Base-by-base conservation (phyloP, 306 rosid genomes). In the Malus orientalis region DNA sequence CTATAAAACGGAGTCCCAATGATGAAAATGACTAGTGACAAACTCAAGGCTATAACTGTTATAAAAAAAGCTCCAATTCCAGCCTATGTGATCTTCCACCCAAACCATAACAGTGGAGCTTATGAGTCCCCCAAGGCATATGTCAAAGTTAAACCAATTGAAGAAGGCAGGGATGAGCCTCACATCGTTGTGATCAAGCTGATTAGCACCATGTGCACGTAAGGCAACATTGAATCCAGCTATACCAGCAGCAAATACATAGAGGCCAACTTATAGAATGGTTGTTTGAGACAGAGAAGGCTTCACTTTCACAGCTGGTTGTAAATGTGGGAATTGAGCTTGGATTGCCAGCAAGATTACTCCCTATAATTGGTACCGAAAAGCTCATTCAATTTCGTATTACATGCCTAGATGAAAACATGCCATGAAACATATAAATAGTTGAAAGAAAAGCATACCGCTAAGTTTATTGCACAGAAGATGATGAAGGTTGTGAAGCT, bases 181-280 rank as follows among this genome's bases (percentile, higher is more conserved):
- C 60, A 36, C 79, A 16, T 83, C 79, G 13, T 40, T 63, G 58
- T 51, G 78, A 40, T 81, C 87, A 6, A 83, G 74, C 62, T 86
- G 87, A 63, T 83, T 82, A 10, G 85, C 89, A 20, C 89, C 89
- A 59, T 86, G 87, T 69, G 87, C 71, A 29, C 78, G 76, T 62
- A 86, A 81, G 60, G 81, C 47, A 18, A 84, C 78, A 76, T 70
- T 83, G 13, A 76, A 10, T 40, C 89, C 87, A 11, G 76, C 87
- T 11, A 76, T 49, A 49, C 89, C 84, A 14, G 8, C 29, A 40
- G 87, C 89, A 5, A 68, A 55, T 4, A 63, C 42, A 67, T 79
- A 79, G 55, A 83, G 74, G 23, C 89, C 89, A 2, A 45, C 32
- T 19, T 76, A 73, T 12, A 83, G 82, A 38, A 83, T 30, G 16